Evolutionary conservation across 208 protist species (phyloP).

Genomic region (Wallacemonas sp.): DNA sequence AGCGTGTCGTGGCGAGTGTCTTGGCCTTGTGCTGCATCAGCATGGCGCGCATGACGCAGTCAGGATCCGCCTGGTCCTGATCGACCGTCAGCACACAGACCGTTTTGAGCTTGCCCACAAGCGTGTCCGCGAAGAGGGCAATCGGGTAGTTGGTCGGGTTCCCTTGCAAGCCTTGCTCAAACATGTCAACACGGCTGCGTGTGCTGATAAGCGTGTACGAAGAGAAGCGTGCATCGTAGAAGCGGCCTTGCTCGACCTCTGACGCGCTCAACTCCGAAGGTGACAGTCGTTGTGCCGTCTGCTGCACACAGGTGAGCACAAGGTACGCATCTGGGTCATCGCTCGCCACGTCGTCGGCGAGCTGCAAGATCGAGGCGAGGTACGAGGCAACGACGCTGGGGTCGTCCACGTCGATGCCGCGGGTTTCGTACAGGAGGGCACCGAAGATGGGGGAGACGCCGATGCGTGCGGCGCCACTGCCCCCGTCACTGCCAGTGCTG

Average conservation of each 20-base stretch:
- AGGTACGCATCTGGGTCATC: constrained; percentile 16
- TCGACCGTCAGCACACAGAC: constrained; percentile 25
- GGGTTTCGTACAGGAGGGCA: constrained; percentile 26
- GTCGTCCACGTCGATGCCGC: constrained; percentile 17
- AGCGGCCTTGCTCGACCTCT: constrained; percentile 12
- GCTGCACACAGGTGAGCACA: constrained; percentile 33
- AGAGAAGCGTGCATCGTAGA: constrained; percentile 32
- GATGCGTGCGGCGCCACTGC: constrained; percentile 13
- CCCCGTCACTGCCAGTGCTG: constrained; percentile 2
- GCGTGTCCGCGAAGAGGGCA: constrained; percentile 24
- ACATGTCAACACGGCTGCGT: constrained; percentile 23
- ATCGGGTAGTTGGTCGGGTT: constrained; percentile 26
- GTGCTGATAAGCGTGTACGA: constrained; percentile 38
- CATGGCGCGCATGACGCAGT: constrained; percentile 8
- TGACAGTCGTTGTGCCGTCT: constrained; percentile 13
- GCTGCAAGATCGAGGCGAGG: constrained; percentile 23
- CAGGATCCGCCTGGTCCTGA: neutral
- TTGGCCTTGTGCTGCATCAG: constrained; percentile 19
- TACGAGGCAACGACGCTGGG: constrained; percentile 13
- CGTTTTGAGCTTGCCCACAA: constrained; percentile 26
- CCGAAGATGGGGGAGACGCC: constrained; percentile 37
- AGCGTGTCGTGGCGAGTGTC: neutral
- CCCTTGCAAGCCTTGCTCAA: constrained; percentile 12
- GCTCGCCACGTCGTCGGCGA: constrained; percentile 18
- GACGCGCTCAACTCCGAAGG: neutral